A percentile compares a stretch with the other conserved stretches of the same genome.
Conservation (phyloP, 176 grass and related monocot genomes). For the Eragrostis nindensis region DNA sequence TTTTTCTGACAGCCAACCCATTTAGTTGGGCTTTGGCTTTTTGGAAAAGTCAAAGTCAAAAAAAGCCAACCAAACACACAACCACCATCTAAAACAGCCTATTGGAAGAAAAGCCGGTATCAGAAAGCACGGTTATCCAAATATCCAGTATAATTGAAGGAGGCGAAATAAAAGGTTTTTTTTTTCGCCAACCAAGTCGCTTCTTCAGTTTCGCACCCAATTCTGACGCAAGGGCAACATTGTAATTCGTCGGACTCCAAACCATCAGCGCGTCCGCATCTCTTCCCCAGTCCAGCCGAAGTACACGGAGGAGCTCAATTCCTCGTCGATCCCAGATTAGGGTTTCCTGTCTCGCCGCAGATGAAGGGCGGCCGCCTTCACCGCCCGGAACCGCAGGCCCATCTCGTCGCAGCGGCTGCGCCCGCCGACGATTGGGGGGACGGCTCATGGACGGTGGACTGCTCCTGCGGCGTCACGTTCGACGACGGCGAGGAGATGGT, state of each 20-base stretch:
- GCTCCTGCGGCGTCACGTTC: constrained; percentile 95
- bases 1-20: too few relatives aligned
- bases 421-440: constrained; percentile 87
- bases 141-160: too few relatives aligned
- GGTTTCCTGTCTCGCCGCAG: constrained; percentile 31
- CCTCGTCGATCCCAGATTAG: constrained; percentile 27
- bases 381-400: constrained; percentile 44
- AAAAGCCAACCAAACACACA: too few relatives aligned
- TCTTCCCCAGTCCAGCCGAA: not conserved
- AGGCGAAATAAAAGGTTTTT: too few relatives aligned
- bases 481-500: constrained; percentile 99
- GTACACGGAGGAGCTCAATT: not conserved
- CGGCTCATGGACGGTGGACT: constrained; percentile 97
- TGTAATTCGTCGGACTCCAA: too few relatives aligned
- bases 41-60: too few relatives aligned
- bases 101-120: too few relatives aligned
- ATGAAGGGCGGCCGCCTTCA: constrained; percentile 75
- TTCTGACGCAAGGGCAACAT: too few relatives aligned
- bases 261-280: not conserved
- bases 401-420: constrained; percentile 18
- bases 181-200: too few relatives aligned
- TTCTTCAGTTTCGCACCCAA: not conserved
- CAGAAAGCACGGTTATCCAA: too few relatives aligned
- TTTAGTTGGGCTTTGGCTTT: too few relatives aligned
- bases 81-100: too few relatives aligned